These are phyloP conservation scores for Talaromyces sp. DNA, from an alignment of 2,329 filamentous ascomycete genomes.

Conservation along the genomic window DNA sequence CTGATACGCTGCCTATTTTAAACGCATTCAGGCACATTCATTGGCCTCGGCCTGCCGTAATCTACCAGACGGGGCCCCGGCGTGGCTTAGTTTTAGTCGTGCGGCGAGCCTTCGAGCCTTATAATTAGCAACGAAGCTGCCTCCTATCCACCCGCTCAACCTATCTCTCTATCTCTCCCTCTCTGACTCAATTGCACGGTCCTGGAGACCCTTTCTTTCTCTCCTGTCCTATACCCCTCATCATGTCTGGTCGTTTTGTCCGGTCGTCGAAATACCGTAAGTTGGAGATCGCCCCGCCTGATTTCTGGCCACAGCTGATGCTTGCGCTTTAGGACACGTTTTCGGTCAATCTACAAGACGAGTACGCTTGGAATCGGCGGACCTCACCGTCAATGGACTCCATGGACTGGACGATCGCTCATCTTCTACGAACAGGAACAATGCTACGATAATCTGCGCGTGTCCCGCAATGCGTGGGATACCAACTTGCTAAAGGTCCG, in stretches of 20 bases:
- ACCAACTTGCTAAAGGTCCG: slow-evolving; percentile 94
- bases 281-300: slow-evolving; percentile 22
- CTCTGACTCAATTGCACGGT: slow-evolving; percentile 1
- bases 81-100: background rate
- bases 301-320: slow-evolving; percentile 20
- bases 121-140: background rate
- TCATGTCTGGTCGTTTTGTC: slow-evolving; percentile 67
- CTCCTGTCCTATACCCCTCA: slow-evolving; percentile 11
- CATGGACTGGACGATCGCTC: slow-evolving; percentile 7
- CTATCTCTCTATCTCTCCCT: background rate
- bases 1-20: no score
- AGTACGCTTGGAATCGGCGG: slow-evolving; percentile 33
- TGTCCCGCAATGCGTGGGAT: slow-evolving; percentile 98
- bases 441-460: slow-evolving; percentile 96
- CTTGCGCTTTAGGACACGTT: slow-evolving; percentile 70
- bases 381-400: background rate
- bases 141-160: background rate
- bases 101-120: background rate
- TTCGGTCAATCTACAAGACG: slow-evolving; percentile 94
- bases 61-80: background rate
- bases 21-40: background rate
- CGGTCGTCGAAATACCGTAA: slow-evolving; percentile 68
- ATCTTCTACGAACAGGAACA: slow-evolving; percentile 56
- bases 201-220: slow-evolving; percentile 5
- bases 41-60: background rate